Evolutionary conservation across 1,139 yeast genomes (phyloP).

Genomic region (Tardiomyces depauwii): DNA sequence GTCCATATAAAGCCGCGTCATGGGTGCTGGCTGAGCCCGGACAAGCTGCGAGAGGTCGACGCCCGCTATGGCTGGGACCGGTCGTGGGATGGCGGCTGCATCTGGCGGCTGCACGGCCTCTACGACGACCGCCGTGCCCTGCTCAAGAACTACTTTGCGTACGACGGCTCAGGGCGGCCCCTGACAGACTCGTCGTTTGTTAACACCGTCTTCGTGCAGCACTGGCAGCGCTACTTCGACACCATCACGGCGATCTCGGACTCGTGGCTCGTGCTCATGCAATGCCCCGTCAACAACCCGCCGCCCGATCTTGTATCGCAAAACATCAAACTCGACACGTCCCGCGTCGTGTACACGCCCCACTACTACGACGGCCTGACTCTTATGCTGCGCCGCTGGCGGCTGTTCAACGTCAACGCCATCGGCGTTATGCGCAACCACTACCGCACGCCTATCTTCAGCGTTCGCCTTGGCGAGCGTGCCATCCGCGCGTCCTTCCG

Average conservation of each 20-base stretch:
- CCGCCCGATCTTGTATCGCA: constrained; percentile 5
- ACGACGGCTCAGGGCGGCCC: not conserved
- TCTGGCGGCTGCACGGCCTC: constrained; percentile 68
- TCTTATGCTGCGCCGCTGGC: constrained; percentile 77
- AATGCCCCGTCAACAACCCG: constrained; percentile 13
- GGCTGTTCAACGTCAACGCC: constrained; percentile 61
- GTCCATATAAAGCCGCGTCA: constrained; percentile 41
- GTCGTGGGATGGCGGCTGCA: constrained; percentile 67
- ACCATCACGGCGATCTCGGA: constrained; percentile 6
- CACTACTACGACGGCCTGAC: constrained; percentile 94
- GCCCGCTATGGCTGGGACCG: constrained; percentile 60
- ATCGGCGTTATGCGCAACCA: constrained; percentile 77
- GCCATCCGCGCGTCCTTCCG: constrained; percentile 62
- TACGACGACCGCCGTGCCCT: constrained; percentile 47
- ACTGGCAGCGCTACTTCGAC: constrained; percentile 10
- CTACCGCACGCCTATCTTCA: constrained; percentile 57
- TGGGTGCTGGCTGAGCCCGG: constrained; percentile 51
- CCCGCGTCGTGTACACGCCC: constrained; percentile 61
- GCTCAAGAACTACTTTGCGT: constrained; percentile 36
- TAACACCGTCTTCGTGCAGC: constrained; percentile 8
- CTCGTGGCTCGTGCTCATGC: constrained; percentile 15
- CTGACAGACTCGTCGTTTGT: constrained; percentile 6
- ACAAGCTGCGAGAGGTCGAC: constrained; percentile 36
- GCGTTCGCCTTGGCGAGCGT: constrained; percentile 67
- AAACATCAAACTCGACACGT: constrained; percentile 6